Conservation (phyloP, 2,329 filamentous ascomycete species). For the Fusarium sp. region DNA sequence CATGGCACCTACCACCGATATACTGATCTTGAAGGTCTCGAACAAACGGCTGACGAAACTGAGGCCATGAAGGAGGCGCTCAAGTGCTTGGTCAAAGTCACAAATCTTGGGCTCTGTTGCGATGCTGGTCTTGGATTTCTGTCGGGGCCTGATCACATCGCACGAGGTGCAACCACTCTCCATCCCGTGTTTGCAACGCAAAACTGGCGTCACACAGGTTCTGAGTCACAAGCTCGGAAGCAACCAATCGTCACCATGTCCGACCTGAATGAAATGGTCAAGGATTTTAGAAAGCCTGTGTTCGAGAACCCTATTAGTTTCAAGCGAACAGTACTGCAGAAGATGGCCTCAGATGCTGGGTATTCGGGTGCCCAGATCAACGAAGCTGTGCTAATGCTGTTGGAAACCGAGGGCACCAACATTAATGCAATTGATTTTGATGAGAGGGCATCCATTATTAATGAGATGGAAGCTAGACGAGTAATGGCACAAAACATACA, state of each 20-base stretch:
- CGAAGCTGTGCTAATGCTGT: constrained; percentile 51
- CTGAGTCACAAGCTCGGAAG: constrained; percentile 19
- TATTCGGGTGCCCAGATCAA: constrained; percentile 47
- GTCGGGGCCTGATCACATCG: constrained; percentile 68
- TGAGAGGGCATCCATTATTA: constrained; percentile 41
- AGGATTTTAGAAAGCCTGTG: constrained; percentile 37
- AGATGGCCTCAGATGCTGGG: constrained; percentile 54
- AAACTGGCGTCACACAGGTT: constrained; percentile 41
- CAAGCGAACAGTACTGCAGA: constrained; percentile 50
- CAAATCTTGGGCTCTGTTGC: constrained; percentile 74
- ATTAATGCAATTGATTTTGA: constrained; percentile 50
- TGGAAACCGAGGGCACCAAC: constrained; percentile 50
- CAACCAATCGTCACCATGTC: constrained; percentile 39
- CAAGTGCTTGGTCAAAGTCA: constrained; percentile 64
- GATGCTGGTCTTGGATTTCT: constrained; percentile 77
- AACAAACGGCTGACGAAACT: constrained; percentile 72
- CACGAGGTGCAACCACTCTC: constrained; percentile 55
- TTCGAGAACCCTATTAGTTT: constrained; percentile 46
- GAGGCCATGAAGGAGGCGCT: constrained; percentile 71
- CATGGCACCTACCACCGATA: constrained; percentile 69
- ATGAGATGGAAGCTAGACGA: constrained; percentile 30
- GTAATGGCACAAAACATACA: constrained; percentile 1
- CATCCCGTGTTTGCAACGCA: constrained; percentile 52
- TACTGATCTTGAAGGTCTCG: constrained; percentile 68
- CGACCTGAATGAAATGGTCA: constrained; percentile 42